Conservation (phyloP, 352 stramenopile species). For the Phytophthora cryptogea region DNA sequence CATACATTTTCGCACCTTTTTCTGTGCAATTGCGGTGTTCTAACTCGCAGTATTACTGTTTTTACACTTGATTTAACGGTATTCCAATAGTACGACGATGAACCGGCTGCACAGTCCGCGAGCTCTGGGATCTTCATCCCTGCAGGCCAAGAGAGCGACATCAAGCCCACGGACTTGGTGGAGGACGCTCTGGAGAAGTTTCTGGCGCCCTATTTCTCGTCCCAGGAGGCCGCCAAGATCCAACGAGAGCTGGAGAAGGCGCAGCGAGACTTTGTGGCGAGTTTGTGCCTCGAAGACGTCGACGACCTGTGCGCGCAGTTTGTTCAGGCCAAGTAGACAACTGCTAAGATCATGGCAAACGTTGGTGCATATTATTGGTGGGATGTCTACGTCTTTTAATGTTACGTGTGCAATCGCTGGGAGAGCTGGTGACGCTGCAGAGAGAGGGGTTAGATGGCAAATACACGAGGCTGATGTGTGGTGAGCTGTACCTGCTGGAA, state of each 20-base stretch:
- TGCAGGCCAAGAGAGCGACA: conserved; percentile 29
- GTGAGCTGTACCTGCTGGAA: conserved; percentile 56
- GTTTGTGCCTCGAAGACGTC: conserved; percentile 67
- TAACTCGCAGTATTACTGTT: neutral
- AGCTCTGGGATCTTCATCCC: conserved; percentile 36
- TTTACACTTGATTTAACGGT: neutral
- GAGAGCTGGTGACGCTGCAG: conserved; percentile 48
- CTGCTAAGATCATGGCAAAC: conserved; percentile 15
- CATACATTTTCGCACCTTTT: neutral
- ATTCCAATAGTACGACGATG: conserved; percentile 33
- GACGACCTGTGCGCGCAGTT: conserved; percentile 79
- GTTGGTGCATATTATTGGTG: conserved; percentile 18
- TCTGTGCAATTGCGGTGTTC: neutral
- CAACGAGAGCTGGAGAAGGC: conserved; percentile 65
- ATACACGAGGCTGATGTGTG: neutral
- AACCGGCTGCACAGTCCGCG: conserved; percentile 6
- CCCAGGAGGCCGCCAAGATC: conserved; percentile 59
- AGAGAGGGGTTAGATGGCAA: neutral
- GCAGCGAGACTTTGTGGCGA: conserved; percentile 57
- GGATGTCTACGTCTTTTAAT: conserved; percentile 3
- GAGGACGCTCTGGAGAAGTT: conserved; percentile 66
- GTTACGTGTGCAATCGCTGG: conserved; percentile 19
- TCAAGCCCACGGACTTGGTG: conserved; percentile 46
- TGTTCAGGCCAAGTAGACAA: conserved; percentile 34
- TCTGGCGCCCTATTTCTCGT: conserved; percentile 64